Conservation (phyloP, 257 asterid species). For the Solanum clarkiae region DNA sequence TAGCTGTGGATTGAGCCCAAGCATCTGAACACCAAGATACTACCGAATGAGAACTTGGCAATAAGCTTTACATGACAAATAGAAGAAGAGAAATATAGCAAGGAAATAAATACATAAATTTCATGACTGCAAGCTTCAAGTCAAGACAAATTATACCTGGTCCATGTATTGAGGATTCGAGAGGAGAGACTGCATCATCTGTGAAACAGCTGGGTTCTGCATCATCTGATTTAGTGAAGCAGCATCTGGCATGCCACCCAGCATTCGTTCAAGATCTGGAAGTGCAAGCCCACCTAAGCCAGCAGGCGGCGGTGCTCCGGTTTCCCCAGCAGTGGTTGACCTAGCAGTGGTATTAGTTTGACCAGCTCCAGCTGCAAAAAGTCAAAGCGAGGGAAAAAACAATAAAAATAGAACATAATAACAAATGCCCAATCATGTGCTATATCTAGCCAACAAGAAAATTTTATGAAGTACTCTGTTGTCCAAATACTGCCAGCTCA, state of each 20-base stretch:
- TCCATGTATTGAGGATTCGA: slow-evolving; percentile 45
- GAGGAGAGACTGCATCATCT: slow-evolving; percentile 36
- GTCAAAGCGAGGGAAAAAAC: background rate
- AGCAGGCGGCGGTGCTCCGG: slow-evolving; percentile 16
- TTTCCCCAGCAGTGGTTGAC: slow-evolving; percentile 20
- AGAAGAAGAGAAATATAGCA: background rate
- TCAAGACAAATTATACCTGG: slow-evolving; percentile 24
- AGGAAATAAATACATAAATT: background rate
- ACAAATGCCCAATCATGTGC: background rate
- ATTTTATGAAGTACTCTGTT: background rate
- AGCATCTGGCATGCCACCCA: slow-evolving; percentile 36
- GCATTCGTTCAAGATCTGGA: slow-evolving; percentile 27
- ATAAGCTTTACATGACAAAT: background rate
- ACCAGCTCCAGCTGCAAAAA: slow-evolving; percentile 28
- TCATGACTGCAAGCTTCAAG: background rate
- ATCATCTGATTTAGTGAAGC: slow-evolving; percentile 30
- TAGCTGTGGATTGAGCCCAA: slow-evolving; percentile 34
- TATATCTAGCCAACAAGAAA: background rate
- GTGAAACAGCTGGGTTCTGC: slow-evolving; percentile 45
- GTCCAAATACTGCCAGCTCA: background rate
- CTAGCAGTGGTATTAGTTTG: slow-evolving; percentile 26
- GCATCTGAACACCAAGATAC: slow-evolving; percentile 12
- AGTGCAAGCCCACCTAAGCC: slow-evolving; percentile 32
- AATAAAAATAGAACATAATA: background rate
- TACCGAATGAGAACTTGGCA: background rate